Percentiles rank a stretch among this genome's conserved stretches.
Evolutionary conservation across 495 filamentous ascomycete genomes (phyloP).

Genomic region (Beverwykella pulmonaria): DNA sequence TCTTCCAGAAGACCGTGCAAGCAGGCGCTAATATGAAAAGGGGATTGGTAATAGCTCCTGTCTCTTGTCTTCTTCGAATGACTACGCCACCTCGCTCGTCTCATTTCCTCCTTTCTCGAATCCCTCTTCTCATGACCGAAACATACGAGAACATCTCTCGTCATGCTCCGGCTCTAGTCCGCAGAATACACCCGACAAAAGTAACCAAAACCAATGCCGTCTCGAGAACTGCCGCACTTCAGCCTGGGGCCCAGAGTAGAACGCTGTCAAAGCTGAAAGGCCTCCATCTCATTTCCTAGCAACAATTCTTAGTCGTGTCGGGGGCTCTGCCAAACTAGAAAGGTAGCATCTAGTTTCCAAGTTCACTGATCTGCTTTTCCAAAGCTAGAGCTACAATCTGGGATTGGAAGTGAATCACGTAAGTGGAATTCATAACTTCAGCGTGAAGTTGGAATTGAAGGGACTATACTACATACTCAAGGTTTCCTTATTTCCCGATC

Average conservation of each 20-base stretch:
- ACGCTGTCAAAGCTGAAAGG: not conserved
- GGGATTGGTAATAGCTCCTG: conserved; percentile 37
- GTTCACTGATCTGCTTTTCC: not conserved
- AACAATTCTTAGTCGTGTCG: not conserved
- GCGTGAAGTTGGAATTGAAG: too few relatives aligned
- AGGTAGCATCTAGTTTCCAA: not conserved
- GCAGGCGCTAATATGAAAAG: conserved; percentile 36
- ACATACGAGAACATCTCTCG: not conserved
- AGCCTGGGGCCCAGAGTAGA: conserved; percentile 5
- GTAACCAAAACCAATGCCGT: conserved; percentile 21
- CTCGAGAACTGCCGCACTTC: conserved; percentile 9
- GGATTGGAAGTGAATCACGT: too few relatives aligned
- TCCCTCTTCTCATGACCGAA: not conserved
- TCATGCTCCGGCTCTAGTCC: not conserved
- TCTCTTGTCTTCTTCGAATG: conserved; percentile 4
- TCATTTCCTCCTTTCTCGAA: not conserved
- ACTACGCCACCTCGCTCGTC: not conserved
- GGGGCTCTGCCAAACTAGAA: not conserved
- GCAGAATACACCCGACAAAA: not conserved
- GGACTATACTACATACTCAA: too few relatives aligned
- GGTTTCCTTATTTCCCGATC: too few relatives aligned
- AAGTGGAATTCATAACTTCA: too few relatives aligned
- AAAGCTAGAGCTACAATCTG: too few relatives aligned
- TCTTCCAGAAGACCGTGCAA: conserved; percentile 29
- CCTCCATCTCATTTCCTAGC: not conserved